Conservation (phyloP, 2,329 filamentous ascomycete genomes). For the Trichoderma atroviride region DNA sequence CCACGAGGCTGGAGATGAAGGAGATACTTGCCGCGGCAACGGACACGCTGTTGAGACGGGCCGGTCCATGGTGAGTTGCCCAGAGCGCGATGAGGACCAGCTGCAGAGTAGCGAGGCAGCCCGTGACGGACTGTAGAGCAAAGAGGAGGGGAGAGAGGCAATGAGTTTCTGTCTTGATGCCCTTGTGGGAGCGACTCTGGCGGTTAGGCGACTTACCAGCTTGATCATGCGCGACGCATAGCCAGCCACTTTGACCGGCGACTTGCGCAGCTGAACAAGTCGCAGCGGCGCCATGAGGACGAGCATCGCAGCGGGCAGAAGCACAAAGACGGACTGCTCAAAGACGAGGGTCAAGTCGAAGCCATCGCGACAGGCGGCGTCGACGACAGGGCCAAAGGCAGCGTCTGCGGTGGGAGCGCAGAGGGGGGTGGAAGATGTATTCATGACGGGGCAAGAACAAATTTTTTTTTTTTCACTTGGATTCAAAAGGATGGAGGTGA, state of each 20-base stretch:
- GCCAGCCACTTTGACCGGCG: conserved; percentile 34
- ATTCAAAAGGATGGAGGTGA: background rate
- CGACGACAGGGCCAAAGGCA: conserved; percentile 35
- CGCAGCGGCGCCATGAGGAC: conserved; percentile 40
- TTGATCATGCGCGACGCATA: conserved; percentile 35
- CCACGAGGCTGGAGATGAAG: conserved; percentile 35
- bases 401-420: conserved; percentile 34
- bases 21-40: conserved; percentile 38
- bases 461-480: too few relatives aligned
- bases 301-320: conserved; percentile 38
- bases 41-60: conserved; percentile 35
- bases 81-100: conserved; percentile 41
- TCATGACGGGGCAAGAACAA: conserved; percentile 29
- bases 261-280: conserved; percentile 34
- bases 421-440: conserved; percentile 28
- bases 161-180: background rate
- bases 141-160: background rate
- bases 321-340: conserved; percentile 42
- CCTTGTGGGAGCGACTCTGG: background rate
- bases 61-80: conserved; percentile 30
- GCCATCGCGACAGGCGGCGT: conserved; percentile 41
- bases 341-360: conserved; percentile 57
- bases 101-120: conserved; percentile 38
- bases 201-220: conserved; percentile 31
- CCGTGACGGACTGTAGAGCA: conserved; percentile 32